Evolutionary conservation across 2,329 filamentous ascomycete species (phyloP).

Genomic region (Neopestalotiopsis rosae): DNA sequence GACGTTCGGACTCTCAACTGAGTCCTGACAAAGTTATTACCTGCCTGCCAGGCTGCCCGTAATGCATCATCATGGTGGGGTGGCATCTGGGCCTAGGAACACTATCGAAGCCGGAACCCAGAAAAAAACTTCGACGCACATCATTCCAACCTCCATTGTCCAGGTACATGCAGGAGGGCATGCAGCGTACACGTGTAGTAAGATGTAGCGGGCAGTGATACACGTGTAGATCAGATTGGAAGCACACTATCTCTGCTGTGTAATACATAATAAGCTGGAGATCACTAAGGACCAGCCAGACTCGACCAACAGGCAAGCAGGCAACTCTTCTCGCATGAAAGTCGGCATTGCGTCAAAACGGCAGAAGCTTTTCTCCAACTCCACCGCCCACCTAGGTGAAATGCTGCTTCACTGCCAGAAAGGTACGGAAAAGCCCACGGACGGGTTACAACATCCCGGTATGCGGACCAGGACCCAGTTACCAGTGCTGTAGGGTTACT

Average conservation of each 20-base stretch:
- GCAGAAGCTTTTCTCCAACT: background rate
- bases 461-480: background rate
- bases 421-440: background rate
- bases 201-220: background rate
- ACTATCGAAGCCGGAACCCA: background rate
- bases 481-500: background rate
- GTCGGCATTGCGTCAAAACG: slow-evolving; percentile 7
- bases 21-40: background rate
- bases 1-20: background rate
- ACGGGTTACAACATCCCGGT: background rate
- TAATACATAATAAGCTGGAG: background rate
- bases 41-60: background rate
- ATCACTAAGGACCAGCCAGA: no score
- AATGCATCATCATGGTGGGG: slow-evolving; percentile 1
- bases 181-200: background rate
- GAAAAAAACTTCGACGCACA: slow-evolving; percentile 1
- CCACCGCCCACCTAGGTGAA: background rate
- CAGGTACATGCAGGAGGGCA: no score
- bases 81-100: background rate
- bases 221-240: background rate
- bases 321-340: background rate
- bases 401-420: background rate
- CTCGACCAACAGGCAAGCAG: no score
- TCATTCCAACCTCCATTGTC: background rate
- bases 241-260: background rate